Base-by-base conservation (phyloP, 129 eudicot species). In the Flaveria robusta region DNA sequence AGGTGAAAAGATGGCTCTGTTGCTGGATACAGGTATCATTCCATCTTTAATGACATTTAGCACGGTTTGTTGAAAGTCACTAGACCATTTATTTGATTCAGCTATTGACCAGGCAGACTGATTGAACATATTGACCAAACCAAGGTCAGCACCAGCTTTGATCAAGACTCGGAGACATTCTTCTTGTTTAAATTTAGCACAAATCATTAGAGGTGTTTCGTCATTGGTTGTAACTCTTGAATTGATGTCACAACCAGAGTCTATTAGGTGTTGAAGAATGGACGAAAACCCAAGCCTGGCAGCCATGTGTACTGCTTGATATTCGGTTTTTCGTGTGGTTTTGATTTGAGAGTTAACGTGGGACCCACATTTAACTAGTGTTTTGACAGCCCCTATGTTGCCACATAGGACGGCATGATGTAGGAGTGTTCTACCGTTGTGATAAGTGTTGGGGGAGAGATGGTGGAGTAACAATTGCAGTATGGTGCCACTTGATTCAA, bases 371-470 rank as follows among this genome's bases (percentile, higher is more conserved):
- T 81, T 83, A 70, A 94, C 41, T 27, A 94, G 90, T 22, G 85
- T 74, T 43, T 84, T 80, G 14, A 88, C 80, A 12, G 98, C 97
- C 68, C 75, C 83, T 13, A 68, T 45, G 70, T 85, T 88, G 42
- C 82, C 88, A 70, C 98, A 94, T 26, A 88, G 92, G 55, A 94
- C 64, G 78, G 91, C 97, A 16, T 90, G 98, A 86, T 93, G 98
- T 54, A 93, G 82, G 52, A 91, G 86, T 46, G 91, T 90, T 81
- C 98, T 88, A 43, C 93, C 96, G 4, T 68, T 46, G 78, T 88
- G 96, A 72, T 81, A 58, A 52, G 74, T 46, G 50, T 84, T 66
- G 4, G 78, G 76, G 55, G 91, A 76, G 62, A 71, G 45, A 69
- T 75, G 83, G 37, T 87, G 84, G 63, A 93, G 91, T 65, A 93